Evolutionary conservation across 1,139 yeast species (phyloP).

Genomic region (Scheffersomyces parashehatae): DNA sequence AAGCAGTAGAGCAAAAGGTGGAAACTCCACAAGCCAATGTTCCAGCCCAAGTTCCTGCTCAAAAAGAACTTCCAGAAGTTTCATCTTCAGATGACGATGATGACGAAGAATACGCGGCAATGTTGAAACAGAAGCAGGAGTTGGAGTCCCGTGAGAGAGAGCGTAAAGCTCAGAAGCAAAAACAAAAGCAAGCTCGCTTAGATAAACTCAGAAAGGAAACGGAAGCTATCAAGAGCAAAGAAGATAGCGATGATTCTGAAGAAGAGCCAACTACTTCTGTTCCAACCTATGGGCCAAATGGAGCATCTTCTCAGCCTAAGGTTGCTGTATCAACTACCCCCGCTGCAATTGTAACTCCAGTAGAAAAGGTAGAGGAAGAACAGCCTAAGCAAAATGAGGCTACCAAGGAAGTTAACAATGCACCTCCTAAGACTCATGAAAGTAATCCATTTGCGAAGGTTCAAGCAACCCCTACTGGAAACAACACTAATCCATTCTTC

Average conservation of each 20-base stretch:
- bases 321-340: not conserved
- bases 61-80: constrained; percentile 1
- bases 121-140: constrained; percentile 48
- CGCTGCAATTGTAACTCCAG: no score
- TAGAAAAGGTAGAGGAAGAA: not conserved
- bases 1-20: not conserved
- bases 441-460: constrained; percentile 42
- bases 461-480: constrained; percentile 9
- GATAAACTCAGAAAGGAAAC: constrained; percentile 64
- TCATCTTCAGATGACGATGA: constrained; percentile 36
- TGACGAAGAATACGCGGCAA: constrained; percentile 49
- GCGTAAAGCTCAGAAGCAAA: constrained; percentile 47
- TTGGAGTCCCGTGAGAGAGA: constrained; percentile 51
- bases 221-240: constrained; percentile 51
- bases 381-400: constrained; percentile 2
- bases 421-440: constrained; percentile 22
- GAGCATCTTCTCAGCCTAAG: not conserved
- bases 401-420: not conserved
- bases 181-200: constrained; percentile 58
- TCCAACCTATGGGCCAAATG: constrained; percentile 30
- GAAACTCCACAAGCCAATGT: constrained; percentile 2
- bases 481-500: constrained; percentile 49
- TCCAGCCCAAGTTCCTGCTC: constrained; percentile 13
- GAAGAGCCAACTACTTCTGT: constrained; percentile 26
- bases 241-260: constrained; percentile 37